phyloP scores from a whole-genome alignment of 805 yeast genomes.

The Wickerhamomyces bisporus region DNA sequence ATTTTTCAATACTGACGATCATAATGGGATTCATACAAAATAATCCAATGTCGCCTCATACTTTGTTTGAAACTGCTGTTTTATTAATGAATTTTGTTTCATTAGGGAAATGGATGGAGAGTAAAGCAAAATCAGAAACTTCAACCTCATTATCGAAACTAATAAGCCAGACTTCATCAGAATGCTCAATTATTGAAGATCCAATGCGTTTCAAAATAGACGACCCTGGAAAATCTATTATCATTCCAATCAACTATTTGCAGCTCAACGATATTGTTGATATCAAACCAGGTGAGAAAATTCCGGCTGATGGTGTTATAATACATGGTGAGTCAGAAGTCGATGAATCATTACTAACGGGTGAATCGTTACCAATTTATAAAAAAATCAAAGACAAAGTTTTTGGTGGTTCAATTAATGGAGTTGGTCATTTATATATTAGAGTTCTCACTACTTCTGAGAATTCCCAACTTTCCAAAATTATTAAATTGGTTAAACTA shows the following conservation, averaged over 20 bases:
- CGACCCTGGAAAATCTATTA: constrained; percentile 30
- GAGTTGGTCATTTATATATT: constrained; percentile 65
- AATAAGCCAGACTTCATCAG: constrained; percentile 73
- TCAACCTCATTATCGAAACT: constrained; percentile 81
- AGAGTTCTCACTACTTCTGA: constrained; percentile 69
- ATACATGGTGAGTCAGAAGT: constrained; percentile 75
- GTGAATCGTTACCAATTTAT: constrained; percentile 76
- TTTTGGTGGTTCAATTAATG: constrained; percentile 90
- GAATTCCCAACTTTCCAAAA: constrained; percentile 81
- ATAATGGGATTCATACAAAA: constrained; percentile 39
- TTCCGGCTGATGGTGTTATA: constrained; percentile 90
- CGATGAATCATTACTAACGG: constrained; percentile 88
- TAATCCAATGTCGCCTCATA: constrained; percentile 49
- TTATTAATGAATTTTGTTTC: constrained; percentile 83
- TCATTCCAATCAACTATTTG: constrained; percentile 68
- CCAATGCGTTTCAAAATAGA: constrained; percentile 17
- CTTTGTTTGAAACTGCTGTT: constrained; percentile 79
- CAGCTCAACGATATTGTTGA: constrained; percentile 75
- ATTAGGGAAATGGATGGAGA: constrained; percentile 88
- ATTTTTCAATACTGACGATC: constrained; percentile 66
- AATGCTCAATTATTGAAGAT: constrained; percentile 59
- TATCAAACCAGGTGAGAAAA: constrained; percentile 77
- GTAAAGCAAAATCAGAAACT: constrained; percentile 89
- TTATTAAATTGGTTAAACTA: constrained; percentile 78
- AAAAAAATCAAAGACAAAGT: constrained; percentile 59